Evolutionary conservation across 495 filamentous ascomycete species (phyloP).

Genomic region (Hypoxylon crocopeplum): DNA sequence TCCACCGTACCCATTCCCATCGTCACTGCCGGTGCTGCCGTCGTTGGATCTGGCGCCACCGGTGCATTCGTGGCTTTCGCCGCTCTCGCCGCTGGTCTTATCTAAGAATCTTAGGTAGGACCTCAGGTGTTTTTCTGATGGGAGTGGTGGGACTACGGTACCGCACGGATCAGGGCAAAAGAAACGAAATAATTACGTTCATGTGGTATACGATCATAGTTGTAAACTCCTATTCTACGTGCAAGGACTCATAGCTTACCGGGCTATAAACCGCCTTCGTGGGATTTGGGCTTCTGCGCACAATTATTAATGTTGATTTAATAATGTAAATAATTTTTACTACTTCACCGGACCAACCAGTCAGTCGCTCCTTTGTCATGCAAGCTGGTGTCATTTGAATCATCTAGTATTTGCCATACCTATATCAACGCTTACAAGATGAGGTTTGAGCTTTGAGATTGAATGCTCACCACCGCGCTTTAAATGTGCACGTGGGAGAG

Average conservation of each 20-base stretch:
- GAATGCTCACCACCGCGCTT: too few species aligned
- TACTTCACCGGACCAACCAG: neutral
- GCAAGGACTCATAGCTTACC: too few species aligned
- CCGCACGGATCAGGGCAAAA: neutral
- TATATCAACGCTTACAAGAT: too few species aligned
- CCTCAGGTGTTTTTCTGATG: neutral
- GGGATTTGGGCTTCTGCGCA: neutral
- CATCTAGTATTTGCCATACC: neutral
- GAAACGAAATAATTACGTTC: slow-evolving; percentile 4
- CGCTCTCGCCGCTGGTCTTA: slow-evolving; percentile 35
- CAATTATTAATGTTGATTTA: slow-evolving; percentile 19
- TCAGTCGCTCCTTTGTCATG: neutral
- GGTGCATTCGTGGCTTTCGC: slow-evolving; percentile 32
- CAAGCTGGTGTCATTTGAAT: neutral
- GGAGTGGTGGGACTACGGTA: neutral
- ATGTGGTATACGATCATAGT: slow-evolving; percentile 14
- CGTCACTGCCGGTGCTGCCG: slow-evolving; percentile 31
- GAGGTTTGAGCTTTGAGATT: too few species aligned
- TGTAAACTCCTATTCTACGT: too few species aligned
- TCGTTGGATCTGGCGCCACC: slow-evolving; percentile 26
- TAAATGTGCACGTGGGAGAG: too few species aligned
- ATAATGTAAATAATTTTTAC: slow-evolving; percentile 25
- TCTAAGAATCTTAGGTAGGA: slow-evolving; percentile 22
- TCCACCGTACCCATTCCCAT: slow-evolving; percentile 15
- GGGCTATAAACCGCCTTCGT: neutral